Conservation (phyloP, 108 stramenopile species). For the Fragilariopsis cylindrus region DNA sequence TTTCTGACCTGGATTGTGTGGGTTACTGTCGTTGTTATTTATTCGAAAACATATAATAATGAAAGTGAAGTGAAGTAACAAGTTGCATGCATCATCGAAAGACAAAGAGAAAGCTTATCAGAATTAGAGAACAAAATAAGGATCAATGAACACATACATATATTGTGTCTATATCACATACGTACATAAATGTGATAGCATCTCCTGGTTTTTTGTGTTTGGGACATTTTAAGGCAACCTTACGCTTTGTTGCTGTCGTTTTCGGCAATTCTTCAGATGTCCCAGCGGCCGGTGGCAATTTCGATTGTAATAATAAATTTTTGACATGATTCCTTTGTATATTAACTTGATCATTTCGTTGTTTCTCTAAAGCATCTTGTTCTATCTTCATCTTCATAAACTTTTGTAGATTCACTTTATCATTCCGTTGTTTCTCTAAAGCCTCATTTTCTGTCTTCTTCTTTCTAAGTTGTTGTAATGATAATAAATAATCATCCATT, state of each 20-base stretch:
- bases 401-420: neutral
- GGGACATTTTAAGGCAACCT: constrained; percentile 65
- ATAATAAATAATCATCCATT: neutral
- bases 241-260: constrained; percentile 30
- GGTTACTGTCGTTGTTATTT: constrained; percentile 48
- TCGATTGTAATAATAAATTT: neutral
- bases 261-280: neutral
- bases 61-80: neutral
- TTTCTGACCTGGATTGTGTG: constrained; percentile 73
- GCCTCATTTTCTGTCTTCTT: neutral
- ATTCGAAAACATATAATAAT: constrained; percentile 1
- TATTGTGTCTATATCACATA: neutral
- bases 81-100: neutral
- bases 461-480: neutral
- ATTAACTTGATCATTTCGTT: neutral
- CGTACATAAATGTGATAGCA: constrained; percentile 65
- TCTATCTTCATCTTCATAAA: neutral
- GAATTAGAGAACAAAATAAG: neutral
- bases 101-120: neutral
- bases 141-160: neutral
- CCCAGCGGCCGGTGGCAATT: neutral
- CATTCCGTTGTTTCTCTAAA: neutral
- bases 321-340: neutral
- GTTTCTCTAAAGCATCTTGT: neutral
- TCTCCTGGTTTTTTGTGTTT: constrained; percentile 69